Percentiles rank a stretch among this genome's conserved stretches.
Evolutionary conservation across 305 asterid genomes (phyloP).

Genomic region (Striga hermonthica): DNA sequence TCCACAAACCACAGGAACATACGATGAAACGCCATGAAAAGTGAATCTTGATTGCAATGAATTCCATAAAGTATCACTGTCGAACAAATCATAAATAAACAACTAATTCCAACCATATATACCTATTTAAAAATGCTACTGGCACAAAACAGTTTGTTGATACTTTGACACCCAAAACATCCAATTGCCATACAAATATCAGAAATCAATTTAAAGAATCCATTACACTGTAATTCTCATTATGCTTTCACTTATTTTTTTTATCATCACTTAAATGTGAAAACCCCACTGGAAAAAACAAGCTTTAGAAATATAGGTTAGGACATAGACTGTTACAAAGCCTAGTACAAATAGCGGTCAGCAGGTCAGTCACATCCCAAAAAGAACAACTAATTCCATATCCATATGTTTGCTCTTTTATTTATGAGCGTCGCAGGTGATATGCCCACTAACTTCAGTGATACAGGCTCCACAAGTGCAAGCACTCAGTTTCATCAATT

Average conservation of each 20-base stretch:
- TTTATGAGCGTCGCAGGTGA: background rate
- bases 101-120: background rate
- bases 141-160: background rate
- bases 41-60: background rate
- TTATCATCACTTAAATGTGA: background rate
- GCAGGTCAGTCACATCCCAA: background rate
- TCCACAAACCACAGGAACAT: background rate
- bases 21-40: background rate
- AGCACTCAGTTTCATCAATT: slow-evolving; percentile 14
- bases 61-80: background rate
- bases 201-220: background rate
- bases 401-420: background rate
- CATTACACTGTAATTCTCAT: background rate
- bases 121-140: background rate
- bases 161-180: background rate
- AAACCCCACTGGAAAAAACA: background rate
- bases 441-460: background rate
- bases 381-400: background rate
- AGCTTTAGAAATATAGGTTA: background rate
- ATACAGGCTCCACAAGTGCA: slow-evolving; percentile 11
- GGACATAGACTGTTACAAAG: background rate
- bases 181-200: background rate
- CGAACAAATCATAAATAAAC: background rate
- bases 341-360: too few species aligned
- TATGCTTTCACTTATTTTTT: too few species aligned